Base-by-base conservation (phyloP, 106 monocot genomes). In the Chionographis japonica region DNA sequence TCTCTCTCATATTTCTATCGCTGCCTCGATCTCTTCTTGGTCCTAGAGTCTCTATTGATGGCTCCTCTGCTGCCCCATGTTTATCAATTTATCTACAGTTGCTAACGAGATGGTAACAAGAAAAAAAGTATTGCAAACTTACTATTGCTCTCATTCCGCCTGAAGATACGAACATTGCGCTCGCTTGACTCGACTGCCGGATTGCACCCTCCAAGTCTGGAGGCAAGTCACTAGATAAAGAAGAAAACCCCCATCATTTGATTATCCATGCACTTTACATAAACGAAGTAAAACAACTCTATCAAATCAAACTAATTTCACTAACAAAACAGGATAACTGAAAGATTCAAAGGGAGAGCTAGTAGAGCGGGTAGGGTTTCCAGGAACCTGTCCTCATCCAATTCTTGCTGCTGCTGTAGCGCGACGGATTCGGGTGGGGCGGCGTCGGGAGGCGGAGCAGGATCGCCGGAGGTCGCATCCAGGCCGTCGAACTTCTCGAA, bases 101-200 rank as follows among this genome's bases (percentile, higher is more conserved):
- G 27, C 27, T 27, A 27, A 0, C 0, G 27, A 27, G 27, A 27
- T 27, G 27, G 27, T 27, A 27, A 0, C n/a, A 40, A 35, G 37
- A 6, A 14, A 14, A 1, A 15, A 37, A 13, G 5, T 39, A 68
- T 65, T 56, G 6, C 15, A 15, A 71, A 78, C 85, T 67, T 68
- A 89, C 95, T 38, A 92, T 97, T 46, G 88, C 81, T 75, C 92
- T 67, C 89, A 84, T 89, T 69, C 95, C 95, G 37, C 95, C 95
- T 0, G 86, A 83, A 6, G 60, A 54, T 12, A 85, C 37, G 60
- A 97, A 97, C 46, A 54, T 19, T 7, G 86, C 88, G 40, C 70
- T 78, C 41, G 95, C 88, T 63, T 76, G 62, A 37, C 88, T 71
- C 14, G 95, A 91, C 56, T 95, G 91, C 70, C 82, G 71, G 41